Evolutionary conservation across 768 basidiomycete species (phyloP), one percentile per base, ranked within the genome.

Genomic region (Calvatia gigantea): DNA sequence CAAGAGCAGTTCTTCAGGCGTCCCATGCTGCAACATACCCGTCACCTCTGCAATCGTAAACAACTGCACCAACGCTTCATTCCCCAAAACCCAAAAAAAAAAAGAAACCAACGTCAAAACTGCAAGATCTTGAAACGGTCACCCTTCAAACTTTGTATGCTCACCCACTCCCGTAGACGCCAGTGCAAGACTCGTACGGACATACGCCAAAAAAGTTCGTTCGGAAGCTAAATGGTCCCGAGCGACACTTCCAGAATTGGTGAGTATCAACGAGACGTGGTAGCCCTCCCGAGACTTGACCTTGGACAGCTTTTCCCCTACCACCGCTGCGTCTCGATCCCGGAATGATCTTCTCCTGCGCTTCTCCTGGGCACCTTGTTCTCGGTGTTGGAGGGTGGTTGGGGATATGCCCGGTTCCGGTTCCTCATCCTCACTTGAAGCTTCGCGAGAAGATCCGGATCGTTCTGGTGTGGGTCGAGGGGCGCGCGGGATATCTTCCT

Each of bases 151-250:
- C 50, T 25, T 17, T 11, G 17, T 3, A 47, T 5, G 69, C 78
- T 57, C 51, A 79, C 80, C 80, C 28, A 83, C 80, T 25, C 81
- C 81, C 5, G 77, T 70, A 3, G 79, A 73, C 1, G 79, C 75
- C 29, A 80, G 67, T 2, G 76, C 74, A 37, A 83, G 67, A 61
- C 81, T 81, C 4, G 81, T 83, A 17, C 81, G 72, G n/a, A 81
- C 70, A 57, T 82, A 83, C 15, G 81, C 81, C 21, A 83, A 66
- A 60, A 77, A 83, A 5, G 81, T 83, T 47, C 81, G 66, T 58
- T 83, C 81, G 25, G 74, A 76, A 0, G 81, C 81, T 0, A 83
- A 66, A 64, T 83, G 81, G 58, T 83, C 81, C 27, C 81, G 68
- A 4, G 81, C 81, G 2, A 80, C 78, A 56, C 73, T 78, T 27